phyloP scores from a whole-genome alignment of 306 rosid genomes.

The Citrullus amarus region DNA sequence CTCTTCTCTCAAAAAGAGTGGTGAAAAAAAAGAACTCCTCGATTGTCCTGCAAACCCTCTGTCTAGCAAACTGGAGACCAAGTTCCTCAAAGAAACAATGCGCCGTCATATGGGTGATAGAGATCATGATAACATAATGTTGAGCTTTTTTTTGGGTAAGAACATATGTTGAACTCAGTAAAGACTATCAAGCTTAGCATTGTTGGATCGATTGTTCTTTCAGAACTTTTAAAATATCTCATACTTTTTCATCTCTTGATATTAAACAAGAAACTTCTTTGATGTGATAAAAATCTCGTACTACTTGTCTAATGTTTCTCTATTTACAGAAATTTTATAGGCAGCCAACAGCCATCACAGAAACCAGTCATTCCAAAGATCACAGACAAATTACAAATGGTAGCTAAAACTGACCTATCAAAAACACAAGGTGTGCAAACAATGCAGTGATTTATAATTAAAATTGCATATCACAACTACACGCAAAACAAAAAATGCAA shows the following conservation, averaged over 20 bases:
- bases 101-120: background rate
- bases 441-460: background rate
- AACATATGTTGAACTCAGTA: background rate
- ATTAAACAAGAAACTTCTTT: background rate
- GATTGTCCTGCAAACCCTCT: too few relatives aligned
- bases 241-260: background rate
- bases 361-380: background rate
- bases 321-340: background rate
- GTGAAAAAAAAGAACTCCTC: too few relatives aligned
- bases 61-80: too few relatives aligned
- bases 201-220: background rate
- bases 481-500: constrained; percentile 12
- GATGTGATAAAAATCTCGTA: background rate
- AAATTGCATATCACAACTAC: background rate
- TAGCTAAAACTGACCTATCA: background rate
- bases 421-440: background rate
- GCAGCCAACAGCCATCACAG: background rate
- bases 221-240: background rate
- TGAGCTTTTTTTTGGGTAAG: background rate
- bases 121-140: background rate
- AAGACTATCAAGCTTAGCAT: background rate
- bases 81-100: background rate
- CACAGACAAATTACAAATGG: background rate
- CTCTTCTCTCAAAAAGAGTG: too few relatives aligned
- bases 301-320: background rate